Conservation (phyloP, 1,139 yeast species). For the Saccharomycopsis hybrid region DNA sequence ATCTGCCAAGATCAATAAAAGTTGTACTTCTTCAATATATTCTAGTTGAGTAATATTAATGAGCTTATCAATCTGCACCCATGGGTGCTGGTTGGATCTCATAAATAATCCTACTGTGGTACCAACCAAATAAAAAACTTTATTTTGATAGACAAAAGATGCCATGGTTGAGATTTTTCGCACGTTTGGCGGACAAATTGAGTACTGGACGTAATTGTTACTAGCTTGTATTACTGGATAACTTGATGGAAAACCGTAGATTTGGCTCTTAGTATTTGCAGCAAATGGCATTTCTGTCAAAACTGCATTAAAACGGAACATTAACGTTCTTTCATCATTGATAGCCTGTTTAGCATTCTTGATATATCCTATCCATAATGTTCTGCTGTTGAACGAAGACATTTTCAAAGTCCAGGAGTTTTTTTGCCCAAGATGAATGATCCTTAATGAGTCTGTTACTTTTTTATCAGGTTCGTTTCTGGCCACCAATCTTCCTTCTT, state of each 20-base stretch:
- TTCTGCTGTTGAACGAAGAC: slow-evolving; percentile 4
- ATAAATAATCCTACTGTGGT: slow-evolving; percentile 12
- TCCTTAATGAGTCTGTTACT: slow-evolving; percentile 7
- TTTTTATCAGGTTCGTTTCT: slow-evolving; percentile 3
- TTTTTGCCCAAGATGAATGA: slow-evolving; percentile 15
- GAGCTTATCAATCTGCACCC: slow-evolving; percentile 13
- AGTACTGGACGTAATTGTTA: slow-evolving; percentile 2
- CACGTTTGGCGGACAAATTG: slow-evolving; percentile 1
- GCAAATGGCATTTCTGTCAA: slow-evolving; percentile 1
- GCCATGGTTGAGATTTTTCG: slow-evolving; percentile 2
- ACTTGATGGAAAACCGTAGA: background rate
- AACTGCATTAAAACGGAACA: slow-evolving; percentile 9
- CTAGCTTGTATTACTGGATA: slow-evolving; percentile 7
- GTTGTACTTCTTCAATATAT: slow-evolving; percentile 11
- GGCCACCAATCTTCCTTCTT: slow-evolving; percentile 1
- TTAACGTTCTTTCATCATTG: background rate
- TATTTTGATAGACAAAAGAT: slow-evolving; percentile 1
- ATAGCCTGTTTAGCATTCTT: background rate
- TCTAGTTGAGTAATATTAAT: slow-evolving; percentile 8
- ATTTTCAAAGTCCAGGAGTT: slow-evolving; percentile 13
- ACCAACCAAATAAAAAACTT: slow-evolving; percentile 11
- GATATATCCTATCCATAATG: slow-evolving; percentile 14
- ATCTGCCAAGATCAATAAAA: slow-evolving; percentile 13
- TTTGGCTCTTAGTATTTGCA: background rate
- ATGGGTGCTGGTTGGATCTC: slow-evolving; percentile 5